Percentiles rank a stretch among this genome's conserved stretches.
Conservation (phyloP, 2,329 filamentous ascomycete genomes). For the Fusarium verticillioides region DNA sequence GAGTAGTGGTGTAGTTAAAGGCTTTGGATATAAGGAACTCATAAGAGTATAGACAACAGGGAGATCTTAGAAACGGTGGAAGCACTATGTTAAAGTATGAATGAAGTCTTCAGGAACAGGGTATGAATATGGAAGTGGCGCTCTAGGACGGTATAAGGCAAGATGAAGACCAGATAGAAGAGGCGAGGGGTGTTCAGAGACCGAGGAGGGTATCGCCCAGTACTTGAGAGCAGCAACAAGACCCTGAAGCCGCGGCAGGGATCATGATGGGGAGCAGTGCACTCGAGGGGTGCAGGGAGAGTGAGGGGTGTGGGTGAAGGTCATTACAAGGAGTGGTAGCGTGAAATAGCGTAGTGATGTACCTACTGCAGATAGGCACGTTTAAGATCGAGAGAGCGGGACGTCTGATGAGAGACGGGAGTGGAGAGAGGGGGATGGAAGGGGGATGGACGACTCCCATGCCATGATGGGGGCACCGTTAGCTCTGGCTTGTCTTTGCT, state of each 20-base stretch:
- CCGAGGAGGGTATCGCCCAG: conserved; percentile 38
- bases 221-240: conserved; percentile 36
- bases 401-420: conserved; percentile 30
- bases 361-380: conserved; percentile 32
- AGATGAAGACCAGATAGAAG: conserved; percentile 34
- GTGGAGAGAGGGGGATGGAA: conserved; percentile 22
- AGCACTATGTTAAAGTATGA: conserved; percentile 34
- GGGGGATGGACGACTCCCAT: conserved; percentile 13
- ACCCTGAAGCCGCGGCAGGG: conserved; percentile 41
- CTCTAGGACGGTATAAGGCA: conserved; percentile 30
- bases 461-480: conserved; percentile 37
- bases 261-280: conserved; percentile 30
- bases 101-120: conserved; percentile 28
- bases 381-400: conserved; percentile 33
- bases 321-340: conserved; percentile 9
- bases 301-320: conserved; percentile 2
- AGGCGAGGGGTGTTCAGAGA: conserved; percentile 27
- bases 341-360: conserved; percentile 9
- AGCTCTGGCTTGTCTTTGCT: conserved; percentile 3
- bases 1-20: conserved; percentile 13
- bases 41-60: conserved; percentile 19
- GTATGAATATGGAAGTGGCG: conserved; percentile 41
- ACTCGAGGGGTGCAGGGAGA: conserved; percentile 5
- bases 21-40: conserved; percentile 5
- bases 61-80: conserved; percentile 12